phyloP scores from a whole-genome alignment of 768 basidiomycete genomes.

The Boletales sp. region DNA sequence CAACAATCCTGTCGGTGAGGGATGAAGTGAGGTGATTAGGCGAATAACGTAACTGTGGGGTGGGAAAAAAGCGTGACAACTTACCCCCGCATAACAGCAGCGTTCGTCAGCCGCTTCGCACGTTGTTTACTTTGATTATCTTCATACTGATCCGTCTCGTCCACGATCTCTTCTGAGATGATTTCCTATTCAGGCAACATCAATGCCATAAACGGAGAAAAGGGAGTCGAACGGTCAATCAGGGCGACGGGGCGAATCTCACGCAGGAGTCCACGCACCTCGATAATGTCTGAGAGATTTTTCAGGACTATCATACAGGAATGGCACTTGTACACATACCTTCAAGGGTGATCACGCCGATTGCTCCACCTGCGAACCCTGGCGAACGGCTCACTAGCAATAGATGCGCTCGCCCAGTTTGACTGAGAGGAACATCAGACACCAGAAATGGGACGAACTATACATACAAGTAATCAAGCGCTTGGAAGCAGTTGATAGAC shows the following conservation, averaged over 20 bases:
- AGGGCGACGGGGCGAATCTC: background rate
- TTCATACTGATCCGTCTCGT: constrained; percentile 89
- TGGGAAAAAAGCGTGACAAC: background rate
- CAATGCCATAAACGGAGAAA: background rate
- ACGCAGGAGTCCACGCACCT: constrained; percentile 35
- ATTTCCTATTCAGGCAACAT: constrained; percentile 61
- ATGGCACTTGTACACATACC: constrained; percentile 37
- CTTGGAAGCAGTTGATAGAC: constrained; percentile 91
- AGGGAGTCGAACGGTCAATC: background rate
- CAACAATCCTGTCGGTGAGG: constrained; percentile 44
- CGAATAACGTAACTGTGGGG: background rate
- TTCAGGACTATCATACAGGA: background rate
- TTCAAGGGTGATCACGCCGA: constrained; percentile 90
- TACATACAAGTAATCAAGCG: constrained; percentile 83
- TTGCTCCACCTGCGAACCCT: constrained; percentile 77
- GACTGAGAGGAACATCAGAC: constrained; percentile 48
- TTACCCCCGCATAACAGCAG: constrained; percentile 79
- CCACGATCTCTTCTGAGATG: constrained; percentile 92
- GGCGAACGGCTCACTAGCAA: constrained; percentile 83
- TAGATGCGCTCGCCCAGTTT: constrained; percentile 93
- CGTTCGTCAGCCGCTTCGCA: constrained; percentile 68
- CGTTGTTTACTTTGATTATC: constrained; percentile 79
- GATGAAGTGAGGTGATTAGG: background rate
- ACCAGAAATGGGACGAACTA: background rate
- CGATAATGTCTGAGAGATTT: constrained; percentile 59